Evolutionary conservation across 2,329 filamentous ascomycete species (phyloP).

Genomic region (Fusarium sp.): DNA sequence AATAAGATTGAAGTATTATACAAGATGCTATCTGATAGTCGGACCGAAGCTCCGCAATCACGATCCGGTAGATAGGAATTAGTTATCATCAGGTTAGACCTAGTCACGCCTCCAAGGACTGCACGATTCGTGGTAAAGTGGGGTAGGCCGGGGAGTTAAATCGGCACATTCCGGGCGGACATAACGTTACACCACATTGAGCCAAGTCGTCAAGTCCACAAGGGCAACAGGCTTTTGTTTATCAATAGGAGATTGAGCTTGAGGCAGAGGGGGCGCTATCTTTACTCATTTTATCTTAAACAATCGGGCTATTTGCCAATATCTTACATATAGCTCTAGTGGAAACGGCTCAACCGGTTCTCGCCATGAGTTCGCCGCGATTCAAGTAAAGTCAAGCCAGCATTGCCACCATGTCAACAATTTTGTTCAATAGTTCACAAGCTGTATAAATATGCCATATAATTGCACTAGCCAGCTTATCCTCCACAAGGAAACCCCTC

Average conservation of each 20-base stretch:
- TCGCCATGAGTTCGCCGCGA: too few species aligned
- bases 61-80: neutral
- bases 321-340: too few species aligned
- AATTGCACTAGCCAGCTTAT: fast-evolving
- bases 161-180: neutral
- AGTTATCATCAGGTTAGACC: neutral
- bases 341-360: too few species aligned
- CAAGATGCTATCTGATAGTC: neutral
- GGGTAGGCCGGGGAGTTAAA: neutral
- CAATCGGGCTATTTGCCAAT: too few species aligned
- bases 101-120: neutral
- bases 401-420: too few species aligned
- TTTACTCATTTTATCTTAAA: too few species aligned
- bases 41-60: neutral
- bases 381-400: too few species aligned
- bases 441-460: neutral
- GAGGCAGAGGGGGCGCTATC: too few species aligned
- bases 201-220: too few species aligned
- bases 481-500: neutral
- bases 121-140: neutral
- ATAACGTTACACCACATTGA: too few species aligned
- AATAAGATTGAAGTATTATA: neutral
- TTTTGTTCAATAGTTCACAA: too few species aligned
- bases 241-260: too few species aligned
- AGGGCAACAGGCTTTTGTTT: neutral